Percentiles rank a stretch among this genome's conserved stretches.
These are phyloP conservation scores for Skeletonema potamos DNA, from an alignment of 108 stramenopile genomes.

Conservation along the genomic window DNA sequence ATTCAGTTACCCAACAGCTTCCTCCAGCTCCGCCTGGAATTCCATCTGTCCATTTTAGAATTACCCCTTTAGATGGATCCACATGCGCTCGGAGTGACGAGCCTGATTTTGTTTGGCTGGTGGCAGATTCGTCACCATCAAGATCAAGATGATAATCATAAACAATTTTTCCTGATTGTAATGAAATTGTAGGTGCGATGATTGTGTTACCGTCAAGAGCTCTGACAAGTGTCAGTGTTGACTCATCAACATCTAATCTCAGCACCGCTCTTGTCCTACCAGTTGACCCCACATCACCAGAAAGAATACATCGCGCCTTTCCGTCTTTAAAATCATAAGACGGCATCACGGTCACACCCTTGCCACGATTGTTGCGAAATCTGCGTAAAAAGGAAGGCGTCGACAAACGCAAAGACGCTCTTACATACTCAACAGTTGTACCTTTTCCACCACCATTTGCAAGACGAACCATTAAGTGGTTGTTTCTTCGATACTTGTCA, in stretches of 20 bases:
- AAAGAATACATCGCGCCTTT: conserved; percentile 31
- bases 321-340: conserved; percentile 37
- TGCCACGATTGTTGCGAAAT: conserved; percentile 1
- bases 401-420: conserved; percentile 26
- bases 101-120: not conserved
- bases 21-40: conserved; percentile 19
- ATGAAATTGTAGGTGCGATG: conserved; percentile 48
- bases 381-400: conserved; percentile 25
- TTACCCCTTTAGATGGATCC: conserved; percentile 40
- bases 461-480: conserved; percentile 33
- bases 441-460: conserved; percentile 12
- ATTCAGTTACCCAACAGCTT: conserved; percentile 43
- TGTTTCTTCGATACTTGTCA: conserved; percentile 11
- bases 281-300: conserved; percentile 35
- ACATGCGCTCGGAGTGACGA: conserved; percentile 48
- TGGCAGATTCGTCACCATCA: not conserved
- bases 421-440: conserved; percentile 22
- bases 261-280: conserved; percentile 39
- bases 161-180: conserved; percentile 46
- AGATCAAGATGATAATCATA: conserved; percentile 44
- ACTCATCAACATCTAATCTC: conserved; percentile 46
- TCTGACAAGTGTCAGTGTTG: conserved; percentile 37
- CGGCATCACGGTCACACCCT: conserved; percentile 28
- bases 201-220: conserved; percentile 40
- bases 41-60: conserved; percentile 40